Evolutionary conservation across 2,329 filamentous ascomycete genomes (phyloP).

Genomic region (Didymella keratinophila): DNA sequence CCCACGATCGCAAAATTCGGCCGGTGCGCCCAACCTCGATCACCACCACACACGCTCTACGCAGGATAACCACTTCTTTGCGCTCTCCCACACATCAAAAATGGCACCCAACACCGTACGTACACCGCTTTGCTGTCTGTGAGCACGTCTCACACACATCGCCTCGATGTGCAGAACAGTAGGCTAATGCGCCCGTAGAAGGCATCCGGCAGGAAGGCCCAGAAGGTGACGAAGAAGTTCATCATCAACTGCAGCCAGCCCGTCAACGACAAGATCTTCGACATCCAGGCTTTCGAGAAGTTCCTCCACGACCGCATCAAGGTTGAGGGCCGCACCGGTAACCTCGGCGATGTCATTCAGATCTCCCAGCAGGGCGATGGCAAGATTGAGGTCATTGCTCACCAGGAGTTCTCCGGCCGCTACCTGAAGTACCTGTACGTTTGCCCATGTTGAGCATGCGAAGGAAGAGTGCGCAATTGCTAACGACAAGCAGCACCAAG

Average conservation of each 20-base stretch:
- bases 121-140: conserved; percentile 97
- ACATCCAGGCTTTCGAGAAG: conserved; percentile 98
- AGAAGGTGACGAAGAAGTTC: conserved; percentile 94
- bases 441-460: too few relatives aligned
- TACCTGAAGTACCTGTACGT: conserved; percentile 99
- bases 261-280: conserved; percentile 99
- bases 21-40: conserved; percentile 3
- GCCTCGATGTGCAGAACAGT: conserved; percentile 70
- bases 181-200: conserved; percentile 85
- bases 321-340: conserved; percentile 97
- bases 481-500: conserved; percentile 79
- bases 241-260: conserved; percentile 99
- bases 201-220: conserved; percentile 58
- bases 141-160: conserved; percentile 34
- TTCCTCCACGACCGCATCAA: conserved; percentile 99
- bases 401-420: conserved; percentile 97
- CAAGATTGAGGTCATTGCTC: conserved; percentile 96
- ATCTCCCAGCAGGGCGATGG: conserved; percentile 93
- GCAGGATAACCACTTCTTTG: conserved; percentile 94
- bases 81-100: conserved; percentile 66
- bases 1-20: conserved; percentile 34
- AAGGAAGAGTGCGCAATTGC: neutral
- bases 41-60: conserved; percentile 53
- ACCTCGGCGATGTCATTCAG: conserved; percentile 91
- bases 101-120: conserved; percentile 92